Evolutionary conservation across 2,329 filamentous ascomycete species (phyloP).

Genomic region (Dothideomycetes sp.): DNA sequence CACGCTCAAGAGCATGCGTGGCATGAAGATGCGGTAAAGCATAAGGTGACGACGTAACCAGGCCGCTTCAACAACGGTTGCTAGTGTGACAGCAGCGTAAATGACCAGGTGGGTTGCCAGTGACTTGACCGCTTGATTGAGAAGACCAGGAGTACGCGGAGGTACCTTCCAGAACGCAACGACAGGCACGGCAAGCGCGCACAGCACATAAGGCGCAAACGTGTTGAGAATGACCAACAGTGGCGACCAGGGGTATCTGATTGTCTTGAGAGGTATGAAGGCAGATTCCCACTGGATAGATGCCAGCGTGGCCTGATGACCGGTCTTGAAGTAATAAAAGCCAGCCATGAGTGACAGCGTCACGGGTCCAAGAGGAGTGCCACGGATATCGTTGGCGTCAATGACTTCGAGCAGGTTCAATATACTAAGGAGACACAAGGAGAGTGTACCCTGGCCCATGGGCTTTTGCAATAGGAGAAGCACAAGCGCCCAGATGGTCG

Average conservation of each 20-base stretch:
- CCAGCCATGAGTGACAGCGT: slow-evolving; percentile 81
- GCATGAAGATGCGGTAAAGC: slow-evolving; percentile 90
- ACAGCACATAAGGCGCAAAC: slow-evolving; percentile 80
- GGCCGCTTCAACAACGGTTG: slow-evolving; percentile 84
- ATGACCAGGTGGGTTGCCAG: slow-evolving; percentile 70
- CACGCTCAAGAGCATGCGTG: slow-evolving; percentile 78
- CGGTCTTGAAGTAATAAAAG: slow-evolving; percentile 96
- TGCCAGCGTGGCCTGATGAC: slow-evolving; percentile 79
- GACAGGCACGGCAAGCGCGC: slow-evolving; percentile 69
- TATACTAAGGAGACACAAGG: slow-evolving; percentile 77
- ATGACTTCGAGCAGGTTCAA: slow-evolving; percentile 63
- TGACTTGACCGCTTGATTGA: slow-evolving; percentile 62
- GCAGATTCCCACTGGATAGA: slow-evolving; percentile 94
- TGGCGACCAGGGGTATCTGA: slow-evolving; percentile 85
- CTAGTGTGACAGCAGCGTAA: slow-evolving; percentile 72
- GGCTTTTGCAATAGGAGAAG: slow-evolving; percentile 82
- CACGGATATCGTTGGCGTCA: slow-evolving; percentile 52
- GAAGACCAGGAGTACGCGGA: slow-evolving; percentile 53
- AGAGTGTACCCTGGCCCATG: slow-evolving; percentile 81
- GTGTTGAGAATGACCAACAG: slow-evolving; percentile 76
- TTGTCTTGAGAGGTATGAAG: slow-evolving; percentile 75
- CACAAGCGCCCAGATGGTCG: slow-evolving; percentile 67
- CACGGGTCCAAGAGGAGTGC: slow-evolving; percentile 70
- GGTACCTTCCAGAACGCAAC: slow-evolving; percentile 82
- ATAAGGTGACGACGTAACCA: slow-evolving; percentile 85